phyloP scores from a whole-genome alignment of 495 filamentous ascomycete species.

The Lophiostoma macrostomum region DNA sequence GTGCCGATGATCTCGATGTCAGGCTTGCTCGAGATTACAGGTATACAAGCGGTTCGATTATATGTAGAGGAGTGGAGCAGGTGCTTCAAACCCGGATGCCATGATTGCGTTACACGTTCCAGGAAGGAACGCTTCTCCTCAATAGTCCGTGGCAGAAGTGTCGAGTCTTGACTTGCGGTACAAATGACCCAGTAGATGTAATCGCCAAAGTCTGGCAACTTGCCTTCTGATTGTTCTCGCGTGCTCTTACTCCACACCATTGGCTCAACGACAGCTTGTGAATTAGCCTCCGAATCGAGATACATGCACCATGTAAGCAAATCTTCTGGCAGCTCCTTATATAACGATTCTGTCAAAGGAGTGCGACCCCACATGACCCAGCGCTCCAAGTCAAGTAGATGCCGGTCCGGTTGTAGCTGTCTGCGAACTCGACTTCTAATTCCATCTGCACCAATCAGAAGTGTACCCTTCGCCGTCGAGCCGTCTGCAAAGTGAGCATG shows the following conservation, averaged over 20 bases:
- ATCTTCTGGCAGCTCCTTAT: neutral
- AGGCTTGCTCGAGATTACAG: neutral
- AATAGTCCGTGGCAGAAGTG: neutral
- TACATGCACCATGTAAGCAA: slow-evolving; percentile 1
- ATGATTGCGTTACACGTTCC: neutral
- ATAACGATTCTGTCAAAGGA: neutral
- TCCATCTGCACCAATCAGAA: slow-evolving; percentile 6
- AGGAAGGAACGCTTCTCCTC: neutral
- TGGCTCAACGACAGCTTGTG: neutral
- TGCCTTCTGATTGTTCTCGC: neutral
- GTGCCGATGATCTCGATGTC: neutral
- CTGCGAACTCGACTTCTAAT: slow-evolving; percentile 1
- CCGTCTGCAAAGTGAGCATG: slow-evolving; percentile 1
- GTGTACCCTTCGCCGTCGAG: neutral
- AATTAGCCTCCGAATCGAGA: neutral
- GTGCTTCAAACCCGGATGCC: neutral
- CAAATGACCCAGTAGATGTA: slow-evolving; percentile 4
- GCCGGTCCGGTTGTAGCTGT: slow-evolving; percentile 4
- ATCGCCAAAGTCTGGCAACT: neutral
- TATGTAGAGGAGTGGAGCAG: neutral
- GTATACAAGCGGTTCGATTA: neutral
- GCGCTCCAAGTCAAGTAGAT: neutral
- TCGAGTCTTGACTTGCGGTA: neutral
- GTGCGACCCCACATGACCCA: slow-evolving; percentile 2
- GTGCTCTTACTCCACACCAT: neutral